Evolutionary conservation across 768 basidiomycete species (phyloP), one percentile per base, ranked within the genome.

Genomic region (Amanita phalloides): DNA sequence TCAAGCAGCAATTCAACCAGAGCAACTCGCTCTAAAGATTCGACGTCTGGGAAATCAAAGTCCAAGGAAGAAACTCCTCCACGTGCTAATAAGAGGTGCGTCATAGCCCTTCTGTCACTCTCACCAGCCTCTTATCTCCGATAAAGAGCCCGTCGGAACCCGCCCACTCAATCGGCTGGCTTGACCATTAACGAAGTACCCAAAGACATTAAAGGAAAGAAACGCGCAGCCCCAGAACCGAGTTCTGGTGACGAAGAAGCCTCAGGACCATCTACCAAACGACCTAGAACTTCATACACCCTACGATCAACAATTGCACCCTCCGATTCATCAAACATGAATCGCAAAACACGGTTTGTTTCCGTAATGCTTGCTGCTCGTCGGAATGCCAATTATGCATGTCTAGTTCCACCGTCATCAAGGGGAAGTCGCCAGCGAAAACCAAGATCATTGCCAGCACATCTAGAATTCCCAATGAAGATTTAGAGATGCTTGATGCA

Each of bases 181-280:
- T 66, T 77, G 68, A 70, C 78, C 53, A 90, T 90, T 68, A 83
- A 82, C 81, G 90, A 91, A 74, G 79, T 84, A 45, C 58, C 70
- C 2, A 76, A 75, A 62, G 88, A 90, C 69, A 67, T 68, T 57
- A 94, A 94, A 69, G 93, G 91, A 53, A 96, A 96, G 81, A 95
- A 94, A 71, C 86, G 90, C 60, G 91, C 90, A 36, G 79, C 75
- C 30, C 84, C 85, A 45, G 86, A 90, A 68, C 67, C 71, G 32
- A 68, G 68, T 57, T 79, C 80, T 41, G 85, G 86, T 67, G 81
- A 85, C 64, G 86, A 89, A 65, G 69, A 73, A 23, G 62, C 62
- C 45, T 66, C 72, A 58, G 70, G 71, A 54, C 71, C 78, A 26
- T 73, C 82, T 49, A 71, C 71, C 52, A 87, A 89, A 68, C 86